phyloP scores from a whole-genome alignment of 768 basidiomycete genomes.

The Suillus americanus region DNA sequence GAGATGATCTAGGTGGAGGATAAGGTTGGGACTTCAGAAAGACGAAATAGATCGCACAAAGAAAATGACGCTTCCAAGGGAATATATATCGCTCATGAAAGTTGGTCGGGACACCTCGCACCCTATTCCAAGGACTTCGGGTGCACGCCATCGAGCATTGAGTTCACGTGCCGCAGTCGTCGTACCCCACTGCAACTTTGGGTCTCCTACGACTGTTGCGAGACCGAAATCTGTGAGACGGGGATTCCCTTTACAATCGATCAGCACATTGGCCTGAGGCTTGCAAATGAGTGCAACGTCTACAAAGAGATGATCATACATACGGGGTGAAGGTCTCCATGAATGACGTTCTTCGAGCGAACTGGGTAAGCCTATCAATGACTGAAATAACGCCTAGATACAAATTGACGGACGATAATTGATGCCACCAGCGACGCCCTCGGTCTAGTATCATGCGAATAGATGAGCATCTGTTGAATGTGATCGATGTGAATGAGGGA shows the following conservation, averaged over 20 bases:
- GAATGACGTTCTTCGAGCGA: constrained; percentile 12
- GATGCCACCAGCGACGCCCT: constrained; percentile 14
- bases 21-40: background rate
- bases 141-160: constrained; percentile 44
- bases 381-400: background rate
- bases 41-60: background rate
- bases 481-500: background rate
- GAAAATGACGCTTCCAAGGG: constrained; percentile 28
- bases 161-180: constrained; percentile 33
- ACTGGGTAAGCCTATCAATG: constrained; percentile 9
- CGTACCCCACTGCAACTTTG: constrained; percentile 18
- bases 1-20: background rate
- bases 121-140: constrained; percentile 30
- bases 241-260: constrained; percentile 26
- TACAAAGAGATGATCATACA: constrained; percentile 6
- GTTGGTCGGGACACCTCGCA: background rate
- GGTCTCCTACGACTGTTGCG: constrained; percentile 37
- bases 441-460: constrained; percentile 4
- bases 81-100: constrained; percentile 39
- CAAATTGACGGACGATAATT: constrained; percentile 9
- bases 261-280: constrained; percentile 18
- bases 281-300: background rate
- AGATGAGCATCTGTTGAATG: background rate
- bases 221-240: constrained; percentile 46
- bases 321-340: constrained; percentile 16